Conservation (phyloP, 1,139 yeast species). For the Diutina sp. region DNA sequence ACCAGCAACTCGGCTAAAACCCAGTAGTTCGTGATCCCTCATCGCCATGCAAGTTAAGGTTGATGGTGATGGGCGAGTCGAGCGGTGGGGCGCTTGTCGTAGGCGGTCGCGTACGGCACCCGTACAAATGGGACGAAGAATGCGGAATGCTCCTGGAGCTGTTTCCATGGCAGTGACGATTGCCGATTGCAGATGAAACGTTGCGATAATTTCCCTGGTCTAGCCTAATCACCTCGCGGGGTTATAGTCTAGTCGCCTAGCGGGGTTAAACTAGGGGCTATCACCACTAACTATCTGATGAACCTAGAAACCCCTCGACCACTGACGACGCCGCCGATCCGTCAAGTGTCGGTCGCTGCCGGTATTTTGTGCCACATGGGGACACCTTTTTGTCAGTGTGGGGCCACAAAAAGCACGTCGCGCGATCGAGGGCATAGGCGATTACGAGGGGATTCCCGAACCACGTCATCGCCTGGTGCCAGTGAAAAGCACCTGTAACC, state of each 20-base stretch:
- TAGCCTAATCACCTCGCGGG: no score
- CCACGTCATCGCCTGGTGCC: not conserved
- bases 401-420: not conserved
- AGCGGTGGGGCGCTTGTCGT: not conserved
- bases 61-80: not conserved
- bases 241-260: no score
- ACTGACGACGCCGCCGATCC: no score
- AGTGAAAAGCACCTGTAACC: no score
- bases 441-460: not conserved
- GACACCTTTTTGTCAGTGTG: not conserved
- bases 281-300: no score
- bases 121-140: not conserved
- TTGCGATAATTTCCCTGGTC: no score
- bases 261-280: no score
- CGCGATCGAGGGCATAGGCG: not conserved
- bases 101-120: not conserved
- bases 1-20: not conserved
- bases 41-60: not conserved
- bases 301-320: no score
- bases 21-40: not conserved
- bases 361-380: not conserved
- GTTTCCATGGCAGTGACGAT: not conserved
- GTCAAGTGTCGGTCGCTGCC: no score
- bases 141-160: not conserved
- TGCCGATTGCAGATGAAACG: not conserved